These are phyloP conservation scores for Suhomyces yuchorum DNA, from an alignment of 1,139 yeast species.

Conservation along the genomic window DNA sequence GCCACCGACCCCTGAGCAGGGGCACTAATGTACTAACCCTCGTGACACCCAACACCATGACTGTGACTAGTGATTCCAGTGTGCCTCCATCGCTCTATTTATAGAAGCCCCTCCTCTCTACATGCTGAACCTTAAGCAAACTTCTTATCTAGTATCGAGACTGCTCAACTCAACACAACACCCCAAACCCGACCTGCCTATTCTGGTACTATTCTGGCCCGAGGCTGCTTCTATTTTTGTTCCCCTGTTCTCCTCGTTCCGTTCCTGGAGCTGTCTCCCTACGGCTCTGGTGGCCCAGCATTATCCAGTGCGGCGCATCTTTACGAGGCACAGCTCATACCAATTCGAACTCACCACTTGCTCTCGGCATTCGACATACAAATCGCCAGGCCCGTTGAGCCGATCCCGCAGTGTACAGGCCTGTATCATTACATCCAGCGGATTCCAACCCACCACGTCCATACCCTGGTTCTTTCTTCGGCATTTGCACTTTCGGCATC, in stretches of 20 bases:
- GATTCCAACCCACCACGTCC: not conserved
- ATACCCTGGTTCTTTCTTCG: not conserved
- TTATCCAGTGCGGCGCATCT: not conserved
- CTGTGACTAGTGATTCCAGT: too few species aligned
- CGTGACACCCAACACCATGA: too few species aligned
- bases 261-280: not conserved
- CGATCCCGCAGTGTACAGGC: not conserved
- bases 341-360: not conserved
- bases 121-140: too few species aligned
- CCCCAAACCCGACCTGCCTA: too few species aligned
- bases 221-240: not conserved
- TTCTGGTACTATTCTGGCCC: too few species aligned
- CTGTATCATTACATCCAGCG: not conserved
- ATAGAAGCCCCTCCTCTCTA: too few species aligned
- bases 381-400: not conserved
- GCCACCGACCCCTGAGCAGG: too few species aligned
- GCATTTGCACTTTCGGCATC: not conserved
- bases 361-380: not conserved
- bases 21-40: too few species aligned
- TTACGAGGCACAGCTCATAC: constrained; percentile 2
- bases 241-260: not conserved
- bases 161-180: too few species aligned
- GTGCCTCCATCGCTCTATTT: too few species aligned
- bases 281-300: not conserved
- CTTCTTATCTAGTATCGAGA: too few species aligned